Conservation (phyloP, 2,329 filamentous ascomycete species). For the Fusarium sp. region DNA sequence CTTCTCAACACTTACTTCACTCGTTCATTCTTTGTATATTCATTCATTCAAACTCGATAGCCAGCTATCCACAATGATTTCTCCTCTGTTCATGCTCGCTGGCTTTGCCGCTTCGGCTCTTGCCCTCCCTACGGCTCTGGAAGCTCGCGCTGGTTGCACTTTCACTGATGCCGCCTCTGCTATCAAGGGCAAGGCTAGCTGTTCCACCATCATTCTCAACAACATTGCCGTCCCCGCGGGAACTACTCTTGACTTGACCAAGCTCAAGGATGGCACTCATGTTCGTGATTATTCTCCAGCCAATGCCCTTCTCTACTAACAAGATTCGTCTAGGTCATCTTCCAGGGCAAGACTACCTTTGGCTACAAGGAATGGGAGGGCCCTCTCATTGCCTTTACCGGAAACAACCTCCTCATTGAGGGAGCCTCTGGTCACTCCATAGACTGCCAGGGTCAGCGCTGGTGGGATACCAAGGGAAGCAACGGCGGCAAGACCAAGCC, state of each 20-base stretch:
- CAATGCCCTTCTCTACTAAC: not conserved
- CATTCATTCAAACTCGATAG: not conserved
- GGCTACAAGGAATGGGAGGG: slow-evolving; percentile 75
- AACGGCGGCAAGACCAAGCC: slow-evolving; percentile 74
- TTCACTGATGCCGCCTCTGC: slow-evolving; percentile 64
- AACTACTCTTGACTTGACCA: slow-evolving; percentile 68
- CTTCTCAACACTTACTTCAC: not conserved
- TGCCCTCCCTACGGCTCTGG: slow-evolving; percentile 35
- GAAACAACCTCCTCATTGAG: slow-evolving; percentile 65
- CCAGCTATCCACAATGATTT: slow-evolving; percentile 19
- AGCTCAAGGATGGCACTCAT: slow-evolving; percentile 62
- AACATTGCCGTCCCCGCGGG: slow-evolving; percentile 68
- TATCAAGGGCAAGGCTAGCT: slow-evolving; percentile 61
- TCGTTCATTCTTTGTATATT: not conserved
- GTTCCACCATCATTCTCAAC: slow-evolving; percentile 65
- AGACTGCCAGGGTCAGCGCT: slow-evolving; percentile 66
- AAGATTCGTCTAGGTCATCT: slow-evolving; percentile 57
- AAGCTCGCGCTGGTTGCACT: slow-evolving; percentile 57
- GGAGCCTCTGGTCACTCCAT: slow-evolving; percentile 62
- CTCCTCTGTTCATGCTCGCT: slow-evolving; percentile 42
- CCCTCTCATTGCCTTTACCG: slow-evolving; percentile 72
- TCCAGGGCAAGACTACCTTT: slow-evolving; percentile 75
- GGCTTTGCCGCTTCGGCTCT: slow-evolving; percentile 44
- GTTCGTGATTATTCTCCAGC: slow-evolving; percentile 4
- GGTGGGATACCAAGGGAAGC: slow-evolving; percentile 71